phyloP scores from a whole-genome alignment of 805 yeast species.

The Starmera pachycereana region DNA sequence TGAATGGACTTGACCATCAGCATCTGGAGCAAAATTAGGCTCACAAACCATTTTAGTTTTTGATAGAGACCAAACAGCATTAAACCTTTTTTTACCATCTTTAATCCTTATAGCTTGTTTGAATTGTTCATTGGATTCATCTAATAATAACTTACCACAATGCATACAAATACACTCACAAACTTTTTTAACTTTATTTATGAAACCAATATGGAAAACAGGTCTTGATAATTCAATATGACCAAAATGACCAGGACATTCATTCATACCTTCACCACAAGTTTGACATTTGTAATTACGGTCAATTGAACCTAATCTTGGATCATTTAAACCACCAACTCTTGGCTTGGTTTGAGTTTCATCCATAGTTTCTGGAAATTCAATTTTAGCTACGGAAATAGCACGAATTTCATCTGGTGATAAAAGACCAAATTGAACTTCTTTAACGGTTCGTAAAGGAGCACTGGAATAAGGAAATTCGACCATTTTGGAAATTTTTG shows the following conservation, averaged over 20 bases:
- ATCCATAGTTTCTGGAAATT: slow-evolving; percentile 99
- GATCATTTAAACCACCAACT: slow-evolving; percentile 95
- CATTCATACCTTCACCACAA: slow-evolving; percentile 98
- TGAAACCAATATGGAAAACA: slow-evolving; percentile 94
- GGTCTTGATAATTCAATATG: slow-evolving; percentile 98
- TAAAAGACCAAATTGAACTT: slow-evolving; percentile 95
- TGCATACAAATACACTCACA: slow-evolving; percentile 98
- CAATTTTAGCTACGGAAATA: slow-evolving; percentile 94
- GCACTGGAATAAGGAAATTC: slow-evolving; percentile 94
- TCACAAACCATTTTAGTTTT: slow-evolving; percentile 94
- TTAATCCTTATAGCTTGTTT: slow-evolving; percentile 81
- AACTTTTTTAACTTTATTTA: slow-evolving; percentile 86
- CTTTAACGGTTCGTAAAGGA: slow-evolving; percentile 93
- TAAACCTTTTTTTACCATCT: slow-evolving; percentile 93
- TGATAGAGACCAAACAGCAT: slow-evolving; percentile 92
- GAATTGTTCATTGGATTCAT: slow-evolving; percentile 60
- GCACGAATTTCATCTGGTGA: slow-evolving; percentile 98
- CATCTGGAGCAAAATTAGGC: slow-evolving; percentile 64
- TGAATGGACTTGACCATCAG: slow-evolving; percentile 42
- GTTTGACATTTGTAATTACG: slow-evolving; percentile 97
- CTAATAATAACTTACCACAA: slow-evolving; percentile 89
- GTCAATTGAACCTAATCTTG: slow-evolving; percentile 94
- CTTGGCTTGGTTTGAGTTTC: slow-evolving; percentile 91
- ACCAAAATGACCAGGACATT: slow-evolving; percentile 99
- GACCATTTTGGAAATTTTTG: slow-evolving; percentile 21